phyloP scores from a whole-genome alignment of 75 land plant species.

The Sequoia sempervirens region DNA sequence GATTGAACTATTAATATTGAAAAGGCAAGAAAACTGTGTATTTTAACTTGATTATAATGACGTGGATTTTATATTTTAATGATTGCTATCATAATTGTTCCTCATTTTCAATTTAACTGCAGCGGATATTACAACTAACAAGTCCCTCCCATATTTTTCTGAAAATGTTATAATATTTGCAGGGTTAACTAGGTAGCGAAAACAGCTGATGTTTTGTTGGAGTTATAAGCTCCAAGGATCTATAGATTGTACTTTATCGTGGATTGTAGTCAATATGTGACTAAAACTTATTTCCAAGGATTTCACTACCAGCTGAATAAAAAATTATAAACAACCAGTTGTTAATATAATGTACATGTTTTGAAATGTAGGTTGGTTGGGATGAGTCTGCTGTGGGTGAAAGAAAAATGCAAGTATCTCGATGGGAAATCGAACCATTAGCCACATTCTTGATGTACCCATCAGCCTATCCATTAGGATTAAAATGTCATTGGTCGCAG shows the following conservation, averaged over 20 bases:
- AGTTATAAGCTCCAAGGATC: not conserved
- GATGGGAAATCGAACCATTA: slow-evolving; percentile 94
- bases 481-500: slow-evolving; percentile 75
- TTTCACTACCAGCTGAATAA: not conserved
- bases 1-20: too few species aligned
- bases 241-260: not conserved
- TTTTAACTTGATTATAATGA: too few species aligned
- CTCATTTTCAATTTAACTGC: too few species aligned
- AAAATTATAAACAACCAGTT: not conserved
- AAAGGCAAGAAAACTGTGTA: too few species aligned
- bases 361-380: slow-evolving; percentile 71
- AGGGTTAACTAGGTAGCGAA: not conserved
- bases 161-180: not conserved
- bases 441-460: slow-evolving; percentile 90
- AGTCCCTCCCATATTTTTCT: not conserved
- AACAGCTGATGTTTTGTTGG: not conserved
- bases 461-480: slow-evolving; percentile 64
- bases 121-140: too few species aligned
- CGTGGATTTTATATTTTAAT: too few species aligned
- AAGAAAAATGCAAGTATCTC: slow-evolving; percentile 78
- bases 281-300: not conserved
- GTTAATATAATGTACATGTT: slow-evolving; percentile 7
- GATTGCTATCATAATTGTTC: too few species aligned
- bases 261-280: not conserved
- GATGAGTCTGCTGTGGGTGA: slow-evolving; percentile 94